Percentiles rank a stretch among this genome's conserved stretches.
Conservation (phyloP, 257 asterid genomes). For the Lantana camara region DNA sequence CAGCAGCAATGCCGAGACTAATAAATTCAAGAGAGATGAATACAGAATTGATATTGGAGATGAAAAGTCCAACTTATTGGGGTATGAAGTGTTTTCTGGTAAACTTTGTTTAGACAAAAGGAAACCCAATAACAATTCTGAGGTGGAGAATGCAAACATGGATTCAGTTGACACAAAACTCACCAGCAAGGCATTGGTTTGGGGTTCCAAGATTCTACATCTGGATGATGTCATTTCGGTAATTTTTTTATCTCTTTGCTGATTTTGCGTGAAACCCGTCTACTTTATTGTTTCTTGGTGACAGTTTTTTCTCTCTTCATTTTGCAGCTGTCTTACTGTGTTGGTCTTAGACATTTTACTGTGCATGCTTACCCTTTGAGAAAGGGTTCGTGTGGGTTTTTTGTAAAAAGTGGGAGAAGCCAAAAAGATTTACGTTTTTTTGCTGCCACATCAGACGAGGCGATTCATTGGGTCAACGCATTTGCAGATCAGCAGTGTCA, state of each 20-base stretch:
- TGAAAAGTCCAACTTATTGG: slow-evolving; percentile 85
- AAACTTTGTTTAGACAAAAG: slow-evolving; percentile 70
- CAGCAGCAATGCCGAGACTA: slow-evolving; percentile 47
- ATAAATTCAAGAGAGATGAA: slow-evolving; percentile 61
- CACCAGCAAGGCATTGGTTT: slow-evolving; percentile 87
- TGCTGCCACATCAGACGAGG: slow-evolving; percentile 81
- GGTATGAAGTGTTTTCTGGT: slow-evolving; percentile 80
- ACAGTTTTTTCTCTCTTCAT: slow-evolving; percentile 18
- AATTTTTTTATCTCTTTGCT: slow-evolving; percentile 27
- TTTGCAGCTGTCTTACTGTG: slow-evolving; percentile 86
- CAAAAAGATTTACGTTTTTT: slow-evolving; percentile 85
- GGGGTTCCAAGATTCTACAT: slow-evolving; percentile 70
- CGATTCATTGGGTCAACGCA: slow-evolving; percentile 91
- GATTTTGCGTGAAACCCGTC: slow-evolving; percentile 24
- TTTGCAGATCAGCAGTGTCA: slow-evolving; percentile 98
- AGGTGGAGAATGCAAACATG: slow-evolving; percentile 49
- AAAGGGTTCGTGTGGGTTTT: slow-evolving; percentile 49
- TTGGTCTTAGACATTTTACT: slow-evolving; percentile 87
- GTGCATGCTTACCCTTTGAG: slow-evolving; percentile 84
- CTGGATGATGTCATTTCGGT: slow-evolving; percentile 89
- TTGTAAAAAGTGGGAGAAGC: slow-evolving; percentile 64
- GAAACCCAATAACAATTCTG: slow-evolving; percentile 49
- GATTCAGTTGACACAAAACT: slow-evolving; percentile 82
- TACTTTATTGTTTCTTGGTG: slow-evolving; percentile 27
- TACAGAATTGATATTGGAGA: slow-evolving; percentile 90